Evolutionary conservation across 2,329 filamentous ascomycete genomes (phyloP), one percentile per base, ranked within the genome.

Genomic region (Exophiala mesophila): DNA sequence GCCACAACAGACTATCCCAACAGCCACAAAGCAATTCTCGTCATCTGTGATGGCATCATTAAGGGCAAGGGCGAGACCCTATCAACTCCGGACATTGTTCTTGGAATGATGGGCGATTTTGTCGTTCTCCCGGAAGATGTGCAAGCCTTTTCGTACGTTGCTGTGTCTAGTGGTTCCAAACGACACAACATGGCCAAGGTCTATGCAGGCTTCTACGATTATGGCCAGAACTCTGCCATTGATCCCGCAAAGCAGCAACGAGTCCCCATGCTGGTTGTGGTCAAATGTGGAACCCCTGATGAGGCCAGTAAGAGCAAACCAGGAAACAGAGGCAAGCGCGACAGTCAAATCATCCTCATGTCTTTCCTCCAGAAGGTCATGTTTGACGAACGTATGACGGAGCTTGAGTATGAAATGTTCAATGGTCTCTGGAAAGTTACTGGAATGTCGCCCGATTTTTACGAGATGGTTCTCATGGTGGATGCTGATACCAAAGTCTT

Each of bases 371-470:
- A 98, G 63, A 98, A 98, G 71, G 92, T 98, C 61, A 98, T 98
- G 92, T 98, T 98, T 59, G 92, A 98, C 63, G 94, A 98, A 69
- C 85, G 92, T 49, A 98, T 98, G 92, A 98, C 94, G 13, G 90
- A 98, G 65, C 82, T 98, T 39, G 92, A 98, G 65, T 98, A 88
- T 60, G 92, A 98, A 63, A 97, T 98, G 86, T 98, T 98, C 73
- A 98, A 97, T 63, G 92, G 92, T 40, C 76, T 98, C 51, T 98
- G 90, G 89, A 95, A 95, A 65, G 87, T 98, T 32, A 98, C 92
- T 13, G 94, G 94, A 55, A 97, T 98, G 51, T 94, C 89, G 3
- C 92, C 92, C 10, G 92, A 98, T 66, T 98, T 89, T 64, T 98
- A 97, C 66, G 92, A 98, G 65, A 83, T 90, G 17, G 87, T 97